Evolutionary conservation across 768 basidiomycete genomes (phyloP).

Genomic region (Baorangia bicolor): DNA sequence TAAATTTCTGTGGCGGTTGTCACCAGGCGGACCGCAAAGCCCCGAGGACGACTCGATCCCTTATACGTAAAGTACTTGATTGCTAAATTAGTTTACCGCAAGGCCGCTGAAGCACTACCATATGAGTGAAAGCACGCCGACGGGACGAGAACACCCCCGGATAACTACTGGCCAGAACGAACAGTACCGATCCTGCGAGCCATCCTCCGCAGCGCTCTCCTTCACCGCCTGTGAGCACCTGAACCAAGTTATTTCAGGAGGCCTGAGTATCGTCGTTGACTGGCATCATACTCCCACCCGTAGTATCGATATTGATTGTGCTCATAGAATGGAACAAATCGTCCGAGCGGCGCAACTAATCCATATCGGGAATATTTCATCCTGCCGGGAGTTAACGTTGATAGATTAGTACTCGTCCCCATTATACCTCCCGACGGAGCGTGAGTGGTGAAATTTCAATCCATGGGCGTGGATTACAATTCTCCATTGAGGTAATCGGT

Average conservation of each 20-base stretch:
- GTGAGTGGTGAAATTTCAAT: not conserved
- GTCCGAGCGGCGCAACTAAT: slow-evolving; percentile 7
- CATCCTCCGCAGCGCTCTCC: not conserved
- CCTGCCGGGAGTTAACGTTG: not conserved
- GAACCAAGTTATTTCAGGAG: not conserved
- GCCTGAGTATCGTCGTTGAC: not conserved
- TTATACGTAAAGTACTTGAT: slow-evolving; percentile 6
- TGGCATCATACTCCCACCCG: not conserved
- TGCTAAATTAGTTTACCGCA: not conserved
- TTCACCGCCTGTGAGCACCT: not conserved
- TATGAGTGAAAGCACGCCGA: not conserved
- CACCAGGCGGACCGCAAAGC: not conserved
- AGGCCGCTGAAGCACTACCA: not conserved
- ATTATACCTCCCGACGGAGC: slow-evolving; percentile 4
- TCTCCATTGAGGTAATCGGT: not conserved
- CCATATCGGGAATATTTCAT: slow-evolving; percentile 1
- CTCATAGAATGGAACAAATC: not conserved
- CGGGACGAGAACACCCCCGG: not conserved
- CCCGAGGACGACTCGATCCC: not conserved
- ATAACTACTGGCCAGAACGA: not conserved
- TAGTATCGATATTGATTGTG: not conserved
- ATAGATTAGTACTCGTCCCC: not conserved
- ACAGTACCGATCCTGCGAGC: not conserved
- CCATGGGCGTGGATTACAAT: not conserved
- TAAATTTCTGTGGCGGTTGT: slow-evolving; percentile 2